Base-by-base conservation (phyloP, 2,329 filamentous ascomycete species). In the Scopulariopsis brevicaulis region DNA sequence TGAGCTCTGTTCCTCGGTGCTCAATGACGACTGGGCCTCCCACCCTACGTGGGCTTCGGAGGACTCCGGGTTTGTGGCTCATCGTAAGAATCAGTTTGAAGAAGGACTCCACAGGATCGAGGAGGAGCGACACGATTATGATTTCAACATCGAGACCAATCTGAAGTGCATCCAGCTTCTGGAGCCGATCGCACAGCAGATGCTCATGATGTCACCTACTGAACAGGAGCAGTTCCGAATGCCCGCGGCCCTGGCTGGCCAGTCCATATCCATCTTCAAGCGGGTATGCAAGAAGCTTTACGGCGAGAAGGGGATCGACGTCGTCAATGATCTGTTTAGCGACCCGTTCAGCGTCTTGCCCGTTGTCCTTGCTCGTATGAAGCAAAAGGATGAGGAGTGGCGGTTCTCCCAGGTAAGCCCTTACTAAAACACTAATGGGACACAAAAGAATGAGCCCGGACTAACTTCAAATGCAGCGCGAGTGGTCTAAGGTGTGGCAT, bases 401-500 rank as follows among this genome's bases (percentile, higher is more conserved):
- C 90, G 96, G 63, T 92, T 95, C 64, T 93, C 90, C 6, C 92
- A 89, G 70, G 73, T 75, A 70, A 64, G 69, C 63, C 25, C 34
- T 20, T 24, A 4, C n/a, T 14, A 5, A 1, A 4, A 18, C 24
- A 14, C 24, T 25, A 5, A 2, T 24, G n/a, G 2, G 8, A 32
- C 28, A 32, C 4, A 20, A 50, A 22, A 14, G 6, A 24, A 22
- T 34, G 14, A 28, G 12, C 3, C 54, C 28, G 48, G 28, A 25
- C 54, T 55, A 48, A 55, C 54, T 61, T 57, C 63, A 61, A 60
- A n/a, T 57, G 40, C 60, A 89, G 77, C 90, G 94, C 35, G 95
- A 99, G 69, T 99, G 94, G 94, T 92, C 97, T 71, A 96, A 96
- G 73, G 91, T 99, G 8, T 99, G 94, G 94, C 90, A 94, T 62